Evolutionary conservation across 768 basidiomycete species (phyloP).

Genomic region (Cytidiella melzeri): DNA sequence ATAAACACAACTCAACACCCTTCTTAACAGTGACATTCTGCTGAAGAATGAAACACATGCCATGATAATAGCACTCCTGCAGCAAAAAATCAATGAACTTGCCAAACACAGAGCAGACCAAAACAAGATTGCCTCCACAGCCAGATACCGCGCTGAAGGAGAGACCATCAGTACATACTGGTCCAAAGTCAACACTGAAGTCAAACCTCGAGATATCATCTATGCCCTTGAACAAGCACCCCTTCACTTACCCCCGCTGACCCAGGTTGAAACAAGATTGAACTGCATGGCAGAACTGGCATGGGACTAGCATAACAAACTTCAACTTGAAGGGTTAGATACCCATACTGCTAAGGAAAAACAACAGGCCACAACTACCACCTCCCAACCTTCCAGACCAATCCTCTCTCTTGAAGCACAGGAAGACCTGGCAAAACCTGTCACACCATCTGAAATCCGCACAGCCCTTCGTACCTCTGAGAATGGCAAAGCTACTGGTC

Average conservation of each 20-base stretch:
- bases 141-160: background rate
- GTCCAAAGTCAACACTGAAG: constrained; percentile 1
- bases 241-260: background rate
- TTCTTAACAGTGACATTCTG: background rate
- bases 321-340: background rate
- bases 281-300: constrained; percentile 16
- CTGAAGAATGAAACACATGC: background rate
- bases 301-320: constrained; percentile 13
- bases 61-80: background rate
- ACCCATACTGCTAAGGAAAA: background rate
- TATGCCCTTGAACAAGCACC: background rate
- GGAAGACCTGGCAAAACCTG: background rate
- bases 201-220: constrained; percentile 6
- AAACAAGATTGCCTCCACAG: background rate
- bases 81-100: background rate
- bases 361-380: background rate
- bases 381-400: background rate
- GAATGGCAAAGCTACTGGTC: constrained; percentile 1
- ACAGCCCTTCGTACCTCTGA: background rate
- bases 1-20: background rate
- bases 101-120: background rate
- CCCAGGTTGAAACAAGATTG: background rate
- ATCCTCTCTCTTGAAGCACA: background rate
- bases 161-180: constrained; percentile 7
- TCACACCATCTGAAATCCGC: background rate